A percentile compares a stretch with the other conserved stretches of the same genome.
Evolutionary conservation across 169 alveolate genomes (phyloP).

Genomic region (Plasmodium yoelii): DNA sequence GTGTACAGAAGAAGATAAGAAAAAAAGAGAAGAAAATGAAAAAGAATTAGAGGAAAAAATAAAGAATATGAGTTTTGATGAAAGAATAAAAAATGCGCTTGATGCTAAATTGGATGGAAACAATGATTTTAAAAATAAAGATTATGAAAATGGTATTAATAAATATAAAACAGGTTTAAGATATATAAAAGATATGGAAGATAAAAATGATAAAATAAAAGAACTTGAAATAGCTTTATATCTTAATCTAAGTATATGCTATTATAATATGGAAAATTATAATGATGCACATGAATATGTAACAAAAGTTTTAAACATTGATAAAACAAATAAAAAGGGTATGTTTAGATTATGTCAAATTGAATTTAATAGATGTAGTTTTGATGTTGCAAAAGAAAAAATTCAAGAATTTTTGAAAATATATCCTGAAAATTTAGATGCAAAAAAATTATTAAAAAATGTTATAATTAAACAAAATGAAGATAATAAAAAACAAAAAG

Average conservation of each 20-base stretch:
- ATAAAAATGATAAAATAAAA: slow-evolving; percentile 50
- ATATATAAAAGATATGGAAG: slow-evolving; percentile 39
- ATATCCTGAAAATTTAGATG: slow-evolving; percentile 79
- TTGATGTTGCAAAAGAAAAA: slow-evolving; percentile 78
- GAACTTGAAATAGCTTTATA: slow-evolving; percentile 76
- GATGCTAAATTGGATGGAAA: slow-evolving; percentile 60
- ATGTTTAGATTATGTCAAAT: slow-evolving; percentile 77
- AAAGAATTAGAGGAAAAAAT: slow-evolving; percentile 43
- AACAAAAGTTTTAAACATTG: slow-evolving; percentile 65
- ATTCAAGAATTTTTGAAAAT: slow-evolving; percentile 77
- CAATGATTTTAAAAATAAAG: slow-evolving; percentile 56
- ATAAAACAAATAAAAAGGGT: slow-evolving; percentile 76
- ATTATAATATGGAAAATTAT: slow-evolving; percentile 76
- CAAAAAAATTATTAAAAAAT: slow-evolving; percentile 74
- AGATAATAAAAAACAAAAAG: slow-evolving; percentile 75
- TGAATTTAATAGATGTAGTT: slow-evolving; percentile 75
- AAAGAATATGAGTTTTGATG: slow-evolving; percentile 35
- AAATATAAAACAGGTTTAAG: slow-evolving; percentile 47
- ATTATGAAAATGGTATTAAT: slow-evolving; percentile 33
- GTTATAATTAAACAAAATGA: slow-evolving; percentile 75
- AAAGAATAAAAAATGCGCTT: slow-evolving; percentile 26
- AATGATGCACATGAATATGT: slow-evolving; percentile 77
- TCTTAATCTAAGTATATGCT: slow-evolving; percentile 76
- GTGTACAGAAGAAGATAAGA: slow-evolving; percentile 1
- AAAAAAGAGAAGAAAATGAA: slow-evolving; percentile 29